Evolutionary conservation across 1,284 basidiomycete genomes (phyloP).

Genomic region (Ustanciosporium gigantosporum): DNA sequence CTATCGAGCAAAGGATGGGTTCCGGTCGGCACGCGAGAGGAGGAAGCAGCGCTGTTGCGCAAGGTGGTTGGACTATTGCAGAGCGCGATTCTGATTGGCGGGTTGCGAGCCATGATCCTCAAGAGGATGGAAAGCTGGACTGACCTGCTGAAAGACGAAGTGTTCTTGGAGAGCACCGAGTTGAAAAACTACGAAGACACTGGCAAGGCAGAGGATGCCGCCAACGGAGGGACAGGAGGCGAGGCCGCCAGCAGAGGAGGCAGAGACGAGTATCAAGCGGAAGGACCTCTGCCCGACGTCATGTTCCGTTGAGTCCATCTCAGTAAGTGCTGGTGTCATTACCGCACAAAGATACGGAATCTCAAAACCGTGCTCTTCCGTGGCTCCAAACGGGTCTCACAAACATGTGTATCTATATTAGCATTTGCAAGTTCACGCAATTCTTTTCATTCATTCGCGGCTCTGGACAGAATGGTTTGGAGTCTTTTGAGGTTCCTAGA

Average conservation of each 20-base stretch:
- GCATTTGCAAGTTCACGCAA: too few species aligned
- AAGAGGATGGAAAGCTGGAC: slow-evolving; percentile 47
- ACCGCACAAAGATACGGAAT: too few species aligned
- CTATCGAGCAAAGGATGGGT: not conserved
- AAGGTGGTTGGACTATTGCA: slow-evolving; percentile 11
- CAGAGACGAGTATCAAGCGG: slow-evolving; percentile 8
- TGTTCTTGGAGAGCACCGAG: slow-evolving; percentile 55
- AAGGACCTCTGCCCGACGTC: slow-evolving; percentile 27
- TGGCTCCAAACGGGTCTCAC: too few species aligned
- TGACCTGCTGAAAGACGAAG: slow-evolving; percentile 49
- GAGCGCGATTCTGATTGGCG: slow-evolving; percentile 1
- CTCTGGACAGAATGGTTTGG: too few species aligned
- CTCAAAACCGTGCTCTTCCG: too few species aligned
- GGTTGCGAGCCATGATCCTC: slow-evolving; percentile 2
- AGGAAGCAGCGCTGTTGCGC: slow-evolving; percentile 19
- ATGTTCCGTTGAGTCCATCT: slow-evolving; percentile 19
- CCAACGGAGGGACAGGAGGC: not conserved
- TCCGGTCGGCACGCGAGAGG: not conserved
- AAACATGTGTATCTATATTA: too few species aligned
- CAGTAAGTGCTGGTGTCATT: too few species aligned
- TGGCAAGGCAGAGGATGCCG: not conserved
- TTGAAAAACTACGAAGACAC: slow-evolving; percentile 44
- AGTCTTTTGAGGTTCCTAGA: too few species aligned
- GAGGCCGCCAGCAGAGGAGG: not conserved
- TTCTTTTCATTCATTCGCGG: too few species aligned